Evolutionary conservation across 2,329 filamentous ascomycete species (phyloP).

Genomic region (Endocalyx cinctus): DNA sequence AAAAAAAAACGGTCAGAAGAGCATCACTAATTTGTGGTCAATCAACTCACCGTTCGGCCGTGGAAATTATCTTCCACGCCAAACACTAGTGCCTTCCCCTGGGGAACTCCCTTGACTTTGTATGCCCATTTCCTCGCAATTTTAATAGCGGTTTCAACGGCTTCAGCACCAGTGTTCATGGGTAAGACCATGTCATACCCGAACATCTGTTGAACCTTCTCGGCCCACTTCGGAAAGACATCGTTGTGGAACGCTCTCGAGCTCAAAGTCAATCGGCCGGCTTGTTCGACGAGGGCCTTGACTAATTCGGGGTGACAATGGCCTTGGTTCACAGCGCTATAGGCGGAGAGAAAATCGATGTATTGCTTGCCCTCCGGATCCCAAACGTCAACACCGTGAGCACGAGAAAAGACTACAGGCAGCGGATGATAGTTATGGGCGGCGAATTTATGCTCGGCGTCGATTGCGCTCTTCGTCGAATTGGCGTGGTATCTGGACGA

Average conservation of each 20-base stretch:
- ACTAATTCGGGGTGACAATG: conserved; percentile 97
- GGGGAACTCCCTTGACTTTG: conserved; percentile 86
- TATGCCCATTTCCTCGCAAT: conserved; percentile 97
- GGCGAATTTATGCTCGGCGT: conserved; percentile 75
- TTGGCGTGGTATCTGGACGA: conserved; percentile 62
- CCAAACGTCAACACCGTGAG: conserved; percentile 85
- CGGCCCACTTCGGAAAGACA: conserved; percentile 92
- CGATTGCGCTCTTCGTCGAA: conserved; percentile 75
- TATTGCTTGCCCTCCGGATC: conserved; percentile 95
- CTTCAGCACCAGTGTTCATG: conserved; percentile 97
- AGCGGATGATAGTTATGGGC: conserved; percentile 99
- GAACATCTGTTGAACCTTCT: conserved; percentile 84
- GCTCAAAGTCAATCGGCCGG: conserved; percentile 81
- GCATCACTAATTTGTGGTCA: not conserved
- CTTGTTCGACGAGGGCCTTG: conserved; percentile 85
- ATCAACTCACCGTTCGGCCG: conserved; percentile 72
- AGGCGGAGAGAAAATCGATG: conserved; percentile 95
- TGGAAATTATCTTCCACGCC: conserved; percentile 92
- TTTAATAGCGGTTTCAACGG: conserved; percentile 93
- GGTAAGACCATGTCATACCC: conserved; percentile 97
- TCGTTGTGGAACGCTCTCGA: conserved; percentile 97
- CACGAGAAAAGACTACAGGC: conserved; percentile 85
- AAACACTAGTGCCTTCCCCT: conserved; percentile 80
- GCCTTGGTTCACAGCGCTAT: conserved; percentile 96
- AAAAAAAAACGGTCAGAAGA: conserved; percentile 15